These are phyloP conservation scores for Gnaphalium uliginosum DNA, from an alignment of 129 eudicot genomes.

Conservation along the genomic window DNA sequence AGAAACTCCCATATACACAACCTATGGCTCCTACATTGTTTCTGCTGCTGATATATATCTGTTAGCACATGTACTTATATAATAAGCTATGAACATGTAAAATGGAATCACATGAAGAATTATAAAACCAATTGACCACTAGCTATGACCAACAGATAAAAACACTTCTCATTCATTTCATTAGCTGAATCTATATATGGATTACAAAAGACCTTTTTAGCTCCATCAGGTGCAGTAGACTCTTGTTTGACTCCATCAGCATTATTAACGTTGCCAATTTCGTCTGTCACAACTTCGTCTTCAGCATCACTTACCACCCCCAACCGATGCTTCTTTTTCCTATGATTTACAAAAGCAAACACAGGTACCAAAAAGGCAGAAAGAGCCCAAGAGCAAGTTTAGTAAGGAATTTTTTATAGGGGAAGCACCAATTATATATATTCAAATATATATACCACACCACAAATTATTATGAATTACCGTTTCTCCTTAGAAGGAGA, in stretches of 20 bases:
- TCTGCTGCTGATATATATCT: slow-evolving; percentile 1
- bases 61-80: slow-evolving; percentile 9
- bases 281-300: slow-evolving; percentile 30
- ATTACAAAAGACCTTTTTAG: slow-evolving; percentile 60
- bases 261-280: slow-evolving; percentile 26
- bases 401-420: neutral
- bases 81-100: slow-evolving; percentile 9
- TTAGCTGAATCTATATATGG: slow-evolving; percentile 1
- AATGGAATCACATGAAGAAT: neutral
- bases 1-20: neutral
- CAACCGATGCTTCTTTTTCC: slow-evolving; percentile 52
- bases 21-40: neutral
- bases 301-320: slow-evolving; percentile 34
- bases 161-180: slow-evolving; percentile 8
- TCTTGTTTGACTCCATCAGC: slow-evolving; percentile 31
- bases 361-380: neutral
- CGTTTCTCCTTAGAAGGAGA: slow-evolving; percentile 35
- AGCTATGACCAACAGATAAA: neutral
- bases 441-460: neutral
- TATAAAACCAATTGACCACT: neutral
- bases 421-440: neutral
- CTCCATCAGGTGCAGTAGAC: slow-evolving; percentile 32
- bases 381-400: neutral
- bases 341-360: slow-evolving; percentile 25
- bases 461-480: slow-evolving; percentile 33